phyloP scores from a whole-genome alignment of 169 alveolate species.

The Blepharisma undulans region DNA sequence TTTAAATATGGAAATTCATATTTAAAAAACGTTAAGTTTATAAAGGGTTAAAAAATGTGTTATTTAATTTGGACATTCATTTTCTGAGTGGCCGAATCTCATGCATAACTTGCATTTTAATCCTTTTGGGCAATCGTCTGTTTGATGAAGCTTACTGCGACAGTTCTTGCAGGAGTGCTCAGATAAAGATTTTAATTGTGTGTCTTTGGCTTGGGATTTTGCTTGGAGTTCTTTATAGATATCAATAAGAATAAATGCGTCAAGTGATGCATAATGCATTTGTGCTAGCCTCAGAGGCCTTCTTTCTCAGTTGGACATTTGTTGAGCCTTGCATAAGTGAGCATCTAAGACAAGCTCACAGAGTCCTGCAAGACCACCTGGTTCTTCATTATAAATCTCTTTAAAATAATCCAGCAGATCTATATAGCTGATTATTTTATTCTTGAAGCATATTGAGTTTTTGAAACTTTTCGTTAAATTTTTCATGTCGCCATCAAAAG shows the following conservation, averaged over 20 bases:
- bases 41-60: neutral
- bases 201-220: neutral
- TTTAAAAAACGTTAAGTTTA: neutral
- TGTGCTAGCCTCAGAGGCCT: slow-evolving; percentile 85
- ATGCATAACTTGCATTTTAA: neutral
- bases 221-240: neutral
- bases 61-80: neutral
- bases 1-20: neutral
- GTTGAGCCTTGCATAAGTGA: slow-evolving; percentile 78
- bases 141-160: neutral
- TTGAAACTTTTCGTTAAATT: slow-evolving; percentile 35
- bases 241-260: slow-evolving; percentile 65
- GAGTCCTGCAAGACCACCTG: slow-evolving; percentile 67
- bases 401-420: slow-evolving; percentile 43
- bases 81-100: neutral
- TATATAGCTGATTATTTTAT: neutral
- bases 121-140: neutral
- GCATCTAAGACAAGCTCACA: slow-evolving; percentile 63
- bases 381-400: neutral
- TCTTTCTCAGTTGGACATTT: slow-evolving; percentile 87
- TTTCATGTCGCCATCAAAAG: slow-evolving; percentile 45
- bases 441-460: slow-evolving; percentile 31
- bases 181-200: neutral
- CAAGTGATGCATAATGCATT: slow-evolving; percentile 86
- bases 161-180: neutral